These are phyloP conservation scores for Sporothrix variecibatus DNA, from an alignment of 2,329 filamentous ascomycete species.

Conservation along the genomic window DNA sequence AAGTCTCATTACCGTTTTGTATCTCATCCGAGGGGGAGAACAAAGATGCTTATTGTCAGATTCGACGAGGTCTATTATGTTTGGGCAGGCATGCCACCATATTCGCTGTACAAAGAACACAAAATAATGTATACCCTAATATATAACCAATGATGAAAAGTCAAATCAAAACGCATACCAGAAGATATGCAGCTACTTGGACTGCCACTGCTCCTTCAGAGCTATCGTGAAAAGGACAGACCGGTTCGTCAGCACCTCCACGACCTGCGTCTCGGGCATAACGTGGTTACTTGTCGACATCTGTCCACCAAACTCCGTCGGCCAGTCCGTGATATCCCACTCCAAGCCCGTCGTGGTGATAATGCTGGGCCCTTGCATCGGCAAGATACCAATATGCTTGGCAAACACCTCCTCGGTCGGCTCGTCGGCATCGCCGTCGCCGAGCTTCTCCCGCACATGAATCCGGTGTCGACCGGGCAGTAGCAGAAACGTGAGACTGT, in stretches of 20 bases:
- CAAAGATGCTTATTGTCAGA: no score
- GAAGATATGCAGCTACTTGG: neutral
- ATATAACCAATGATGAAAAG: neutral
- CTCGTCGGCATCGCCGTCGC: neutral
- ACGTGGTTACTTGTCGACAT: slow-evolving; percentile 83
- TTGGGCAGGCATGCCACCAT: neutral
- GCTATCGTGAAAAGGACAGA: slow-evolving; percentile 77
- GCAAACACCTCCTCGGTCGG: slow-evolving; percentile 58
- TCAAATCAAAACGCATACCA: neutral
- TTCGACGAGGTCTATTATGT: neutral
- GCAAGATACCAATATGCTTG: slow-evolving; percentile 83
- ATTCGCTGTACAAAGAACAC: neutral
- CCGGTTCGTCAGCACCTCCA: slow-evolving; percentile 63
- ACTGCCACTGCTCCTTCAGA: slow-evolving; percentile 48
- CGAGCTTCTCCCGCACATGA: slow-evolving; percentile 55
- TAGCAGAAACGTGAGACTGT: slow-evolving; percentile 82
- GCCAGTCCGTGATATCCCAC: slow-evolving; percentile 87
- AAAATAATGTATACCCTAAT: neutral
- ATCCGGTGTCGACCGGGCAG: slow-evolving; percentile 68
- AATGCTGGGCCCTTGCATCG: slow-evolving; percentile 73
- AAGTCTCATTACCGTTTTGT: neutral
- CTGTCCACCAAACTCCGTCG: slow-evolving; percentile 71
- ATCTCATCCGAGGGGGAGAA: neutral
- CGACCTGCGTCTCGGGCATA: slow-evolving; percentile 55
- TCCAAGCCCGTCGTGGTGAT: slow-evolving; percentile 81